Evolutionary conservation across 495 filamentous ascomycete genomes (phyloP).

Genomic region (Opeltia flavorubescens): DNA sequence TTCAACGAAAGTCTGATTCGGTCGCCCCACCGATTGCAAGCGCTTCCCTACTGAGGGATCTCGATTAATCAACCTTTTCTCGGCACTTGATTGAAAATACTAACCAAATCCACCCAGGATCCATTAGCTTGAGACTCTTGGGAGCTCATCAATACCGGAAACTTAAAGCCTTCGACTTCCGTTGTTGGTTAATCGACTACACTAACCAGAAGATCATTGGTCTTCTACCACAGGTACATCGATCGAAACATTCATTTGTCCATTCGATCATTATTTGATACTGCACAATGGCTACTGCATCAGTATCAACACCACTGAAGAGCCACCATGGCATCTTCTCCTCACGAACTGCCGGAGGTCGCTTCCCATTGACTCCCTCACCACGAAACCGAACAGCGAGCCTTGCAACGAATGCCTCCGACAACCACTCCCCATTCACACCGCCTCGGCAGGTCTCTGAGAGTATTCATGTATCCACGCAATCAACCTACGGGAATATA

Average conservation of each 20-base stretch:
- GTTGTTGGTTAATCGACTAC: conserved; percentile 21
- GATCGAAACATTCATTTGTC: conserved; percentile 37
- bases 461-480: conserved; percentile 33
- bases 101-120: conserved; percentile 42
- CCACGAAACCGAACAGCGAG: conserved; percentile 47
- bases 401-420: conserved; percentile 32
- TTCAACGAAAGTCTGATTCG: conserved; percentile 14
- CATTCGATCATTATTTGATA: conserved; percentile 23
- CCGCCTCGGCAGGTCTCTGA: conserved; percentile 51
- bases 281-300: conserved; percentile 68
- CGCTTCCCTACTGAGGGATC: conserved; percentile 18
- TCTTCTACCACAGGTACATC: conserved; percentile 12
- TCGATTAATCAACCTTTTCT: conserved; percentile 34
- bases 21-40: conserved; percentile 26
- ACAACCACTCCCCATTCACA: conserved; percentile 61
- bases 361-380: conserved; percentile 88
- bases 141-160: conserved; percentile 25
- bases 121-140: conserved; percentile 54
- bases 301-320: conserved; percentile 84
- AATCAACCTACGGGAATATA: conserved; percentile 64
- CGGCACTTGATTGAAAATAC: conserved; percentile 24
- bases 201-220: conserved; percentile 16
- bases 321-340: conserved; percentile 89
- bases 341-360: conserved; percentile 79
- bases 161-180: conserved; percentile 14